These are phyloP conservation scores for Galerina sulciceps DNA, from an alignment of 768 basidiomycete genomes.

Conservation along the genomic window DNA sequence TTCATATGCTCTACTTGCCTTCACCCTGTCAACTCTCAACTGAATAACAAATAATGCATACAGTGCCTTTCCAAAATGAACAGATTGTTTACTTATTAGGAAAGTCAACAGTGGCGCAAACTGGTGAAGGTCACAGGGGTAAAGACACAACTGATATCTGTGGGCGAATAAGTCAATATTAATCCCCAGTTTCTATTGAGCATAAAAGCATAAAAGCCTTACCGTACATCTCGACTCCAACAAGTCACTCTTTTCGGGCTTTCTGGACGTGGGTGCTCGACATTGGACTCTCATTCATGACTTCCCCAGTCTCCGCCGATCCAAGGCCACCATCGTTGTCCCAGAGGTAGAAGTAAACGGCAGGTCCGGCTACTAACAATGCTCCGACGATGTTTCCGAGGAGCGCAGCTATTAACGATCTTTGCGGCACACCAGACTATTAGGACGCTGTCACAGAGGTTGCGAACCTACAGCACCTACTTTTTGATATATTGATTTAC, in stretches of 20 bases:
- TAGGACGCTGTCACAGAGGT: not conserved
- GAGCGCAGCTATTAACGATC: conserved; percentile 67
- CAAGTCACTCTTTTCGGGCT: conserved; percentile 9
- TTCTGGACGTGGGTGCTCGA: conserved; percentile 13
- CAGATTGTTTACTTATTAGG: too few relatives aligned
- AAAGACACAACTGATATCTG: too few relatives aligned
- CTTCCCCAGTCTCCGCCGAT: conserved; percentile 41
- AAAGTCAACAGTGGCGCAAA: too few relatives aligned
- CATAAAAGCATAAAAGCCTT: not conserved
- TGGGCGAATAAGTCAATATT: too few relatives aligned
- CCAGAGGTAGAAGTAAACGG: conserved; percentile 62
- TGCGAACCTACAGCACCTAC: conserved; percentile 36
- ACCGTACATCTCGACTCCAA: not conserved
- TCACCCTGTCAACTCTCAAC: too few relatives aligned
- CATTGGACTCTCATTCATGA: conserved; percentile 5
- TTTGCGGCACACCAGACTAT: conserved; percentile 13
- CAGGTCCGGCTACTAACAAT: conserved; percentile 66
- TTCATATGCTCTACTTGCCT: too few relatives aligned
- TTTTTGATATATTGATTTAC: conserved; percentile 66
- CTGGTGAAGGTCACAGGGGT: too few relatives aligned
- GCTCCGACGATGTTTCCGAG: conserved; percentile 73
- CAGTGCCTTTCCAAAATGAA: too few relatives aligned
- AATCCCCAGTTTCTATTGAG: not conserved
- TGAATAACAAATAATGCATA: too few relatives aligned
- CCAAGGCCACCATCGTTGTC: conserved; percentile 44